Evolutionary conservation across 148 eudicot genomes (phyloP), one percentile per base, ranked within the genome.

Genomic region (Vaccinium macrocarpon): DNA sequence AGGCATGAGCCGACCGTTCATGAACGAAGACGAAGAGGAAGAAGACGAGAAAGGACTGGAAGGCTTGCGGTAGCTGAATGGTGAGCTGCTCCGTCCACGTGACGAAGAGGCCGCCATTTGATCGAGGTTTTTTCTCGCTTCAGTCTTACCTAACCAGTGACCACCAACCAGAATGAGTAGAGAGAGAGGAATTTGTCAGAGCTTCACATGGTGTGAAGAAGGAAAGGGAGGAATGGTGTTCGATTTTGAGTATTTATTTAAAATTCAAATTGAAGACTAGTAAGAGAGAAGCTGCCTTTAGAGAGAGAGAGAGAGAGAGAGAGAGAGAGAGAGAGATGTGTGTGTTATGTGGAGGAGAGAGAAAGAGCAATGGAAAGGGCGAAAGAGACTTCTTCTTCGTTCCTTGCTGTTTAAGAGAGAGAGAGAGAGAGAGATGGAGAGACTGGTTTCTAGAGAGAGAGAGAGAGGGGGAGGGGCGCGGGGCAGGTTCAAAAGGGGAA

Each of bases 1-100:
- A 8, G 95, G 97, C 78, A 91, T 87, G 29, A 88, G 87, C 80
- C 93, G 91, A 51, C 90, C 91, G 84, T 84, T 90, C 86, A 91
- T 90, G 87, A 91, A 85, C 85, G 99, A 94, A 42, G 98, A 92
- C 1, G 98, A 85, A 0, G 99, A 92, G 18, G 99, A 94, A 0
- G 98, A 85, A 0, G 98, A 94, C 0, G 98, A 93, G 90, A 64
- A 93, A 0, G 98, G 93, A 78, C 90, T 93, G 21, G 97, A 86
- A 5, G 93, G 87, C 78, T 90, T 90, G 62, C 91, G 81, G 83
- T 91, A 42, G 64, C 88, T 82, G 80, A 89, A 93, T n/a, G 99
- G 98, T 66, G 99, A 96, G 86, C 93, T 92, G 82, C 97, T 95
- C 74, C 98, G 88, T 71, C 92, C 95, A 62, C 96, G 86, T 3